These are phyloP conservation scores for Picochlorum sp. DNA, from an alignment of 139 green algal genomes.

Conservation along the genomic window DNA sequence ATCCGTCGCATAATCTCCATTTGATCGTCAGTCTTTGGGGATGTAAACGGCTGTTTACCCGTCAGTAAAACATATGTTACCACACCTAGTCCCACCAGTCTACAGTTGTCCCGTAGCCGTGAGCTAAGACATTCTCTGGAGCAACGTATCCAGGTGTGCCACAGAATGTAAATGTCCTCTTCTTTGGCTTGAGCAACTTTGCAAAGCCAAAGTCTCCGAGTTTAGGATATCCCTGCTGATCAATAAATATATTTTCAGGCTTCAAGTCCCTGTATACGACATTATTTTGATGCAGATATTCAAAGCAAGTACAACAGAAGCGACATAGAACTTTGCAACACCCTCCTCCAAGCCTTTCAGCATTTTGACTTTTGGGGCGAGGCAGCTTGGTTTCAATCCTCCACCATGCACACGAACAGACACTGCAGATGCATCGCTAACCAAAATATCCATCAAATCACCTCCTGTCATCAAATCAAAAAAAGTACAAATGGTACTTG, in stretches of 20 bases:
- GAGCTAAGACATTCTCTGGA: conserved; percentile 88
- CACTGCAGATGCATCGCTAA: conserved; percentile 81
- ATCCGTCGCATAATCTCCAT: conserved; percentile 97
- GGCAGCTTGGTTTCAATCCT: conserved; percentile 37
- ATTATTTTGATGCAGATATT: conserved; percentile 89
- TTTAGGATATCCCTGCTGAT: conserved; percentile 78
- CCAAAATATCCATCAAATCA: conserved; percentile 94
- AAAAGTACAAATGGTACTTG: conserved; percentile 89
- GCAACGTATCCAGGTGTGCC: conserved; percentile 95
- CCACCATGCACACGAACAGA: conserved; percentile 32
- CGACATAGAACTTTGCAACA: conserved; percentile 84
- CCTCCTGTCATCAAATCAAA: conserved; percentile 89
- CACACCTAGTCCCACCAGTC: conserved; percentile 94
- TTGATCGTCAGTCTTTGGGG: conserved; percentile 85
- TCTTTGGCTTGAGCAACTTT: conserved; percentile 73
- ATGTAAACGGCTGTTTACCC: conserved; percentile 86
- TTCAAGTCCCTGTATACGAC: conserved; percentile 96
- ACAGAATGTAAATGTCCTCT: conserved; percentile 95
- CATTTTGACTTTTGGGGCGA: conserved; percentile 22
- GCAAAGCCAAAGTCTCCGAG: conserved; percentile 97
- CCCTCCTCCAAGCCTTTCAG: conserved; percentile 77
- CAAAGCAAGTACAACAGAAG: conserved; percentile 80
- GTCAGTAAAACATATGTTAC: conserved; percentile 93
- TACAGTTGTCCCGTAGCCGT: conserved; percentile 85
- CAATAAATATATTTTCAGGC: conserved; percentile 97